Conservation (phyloP, 116 monocot species). For the Cymodocea nodosa region DNA sequence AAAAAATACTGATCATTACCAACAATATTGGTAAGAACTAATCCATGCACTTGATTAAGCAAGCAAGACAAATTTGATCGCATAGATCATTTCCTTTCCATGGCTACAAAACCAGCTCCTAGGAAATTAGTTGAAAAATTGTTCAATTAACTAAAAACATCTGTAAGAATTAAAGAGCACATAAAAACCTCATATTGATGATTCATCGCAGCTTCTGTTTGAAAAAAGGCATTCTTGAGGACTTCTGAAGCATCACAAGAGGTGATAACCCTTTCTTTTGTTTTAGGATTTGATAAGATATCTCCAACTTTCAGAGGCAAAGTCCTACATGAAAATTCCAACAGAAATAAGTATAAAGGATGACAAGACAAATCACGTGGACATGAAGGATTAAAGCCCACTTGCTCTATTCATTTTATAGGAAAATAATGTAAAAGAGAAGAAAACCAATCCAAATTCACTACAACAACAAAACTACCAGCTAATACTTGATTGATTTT, state of each 20-base stretch:
- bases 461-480: not conserved
- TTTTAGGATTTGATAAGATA: slow-evolving; percentile 51
- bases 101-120: not conserved
- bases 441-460: not conserved
- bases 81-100: too few species aligned
- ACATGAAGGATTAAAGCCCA: too few species aligned
- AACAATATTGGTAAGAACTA: too few species aligned
- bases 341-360: too few species aligned
- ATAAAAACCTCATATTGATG: slow-evolving; percentile 82
- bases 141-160: not conserved
- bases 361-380: too few species aligned
- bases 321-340: slow-evolving; percentile 25
- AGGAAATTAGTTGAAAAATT: not conserved
- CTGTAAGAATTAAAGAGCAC: not conserved
- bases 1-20: too few species aligned
- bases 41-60: too few species aligned
- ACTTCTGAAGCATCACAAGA: slow-evolving; percentile 76
- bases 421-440: too few species aligned
- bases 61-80: too few species aligned
- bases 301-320: slow-evolving; percentile 46
- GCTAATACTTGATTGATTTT: too few species aligned
- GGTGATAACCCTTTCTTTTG: slow-evolving; percentile 42
- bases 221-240: slow-evolving; percentile 61
- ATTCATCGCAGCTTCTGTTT: slow-evolving; percentile 75
- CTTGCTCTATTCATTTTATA: too few species aligned